Evolutionary conservation across 1,284 basidiomycete genomes (phyloP), one percentile per base, ranked within the genome.

Genomic region (Ustilago tritici): DNA sequence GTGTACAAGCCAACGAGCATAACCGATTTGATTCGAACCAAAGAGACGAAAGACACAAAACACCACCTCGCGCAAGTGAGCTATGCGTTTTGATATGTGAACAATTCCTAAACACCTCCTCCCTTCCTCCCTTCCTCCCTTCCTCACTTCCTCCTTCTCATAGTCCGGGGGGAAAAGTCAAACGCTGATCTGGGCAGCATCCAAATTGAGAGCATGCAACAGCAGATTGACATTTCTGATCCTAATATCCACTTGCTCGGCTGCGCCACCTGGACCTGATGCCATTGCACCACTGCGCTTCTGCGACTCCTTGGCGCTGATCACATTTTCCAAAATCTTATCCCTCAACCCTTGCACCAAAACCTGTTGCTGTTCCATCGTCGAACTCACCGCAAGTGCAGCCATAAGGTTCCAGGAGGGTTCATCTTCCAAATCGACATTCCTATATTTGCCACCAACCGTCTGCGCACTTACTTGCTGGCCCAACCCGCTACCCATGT

Each of bases 331-430:
- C 46, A 96, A 89, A 19, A 98, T 93, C 87, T 98, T 96, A 81
- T 98, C 96, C 67, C 95, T 91, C 53, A 98, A 88, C 53, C 92
- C 90, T 46, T 91, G 91, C 23, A 99, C 95, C 47, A 99, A 90
- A 58, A 91, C 88, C 76, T 94, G 92, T 85, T 91, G 90, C 84
- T 98, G 94, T 83, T 94, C 92, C 80, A 95, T 92, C 59, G 91
- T 89, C 12, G 94, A 92, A 76, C 94, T 93, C 56, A 97, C 89
- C 3, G 95, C 95, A 56, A 99, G 88, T 3, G 93, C 91, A 11
- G 94, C 94, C 60, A 95, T 90, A 88, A 96, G 93, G 86, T 93
- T 92, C 94, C 94, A 97, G 19, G 94, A 93, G 19, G 92, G 93
- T 88, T 93, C 93, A 87, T 98, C 96, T 66, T 93, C 90, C 54